phyloP scores from a whole-genome alignment of 2,329 filamentous ascomycete species.

The Scopulariopsis brevicaulis region DNA sequence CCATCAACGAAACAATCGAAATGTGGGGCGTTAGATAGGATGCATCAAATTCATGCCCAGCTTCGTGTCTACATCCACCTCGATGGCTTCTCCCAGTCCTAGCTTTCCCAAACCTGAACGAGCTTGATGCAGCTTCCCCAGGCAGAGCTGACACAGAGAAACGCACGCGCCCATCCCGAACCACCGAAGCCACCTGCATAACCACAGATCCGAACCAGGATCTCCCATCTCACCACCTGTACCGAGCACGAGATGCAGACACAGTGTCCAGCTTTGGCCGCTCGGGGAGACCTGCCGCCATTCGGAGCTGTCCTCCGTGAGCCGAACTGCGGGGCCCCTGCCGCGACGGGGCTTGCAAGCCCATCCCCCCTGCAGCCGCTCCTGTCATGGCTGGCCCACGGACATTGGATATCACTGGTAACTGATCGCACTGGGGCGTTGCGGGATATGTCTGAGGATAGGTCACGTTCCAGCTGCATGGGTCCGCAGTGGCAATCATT shows the following conservation, averaged over 20 bases:
- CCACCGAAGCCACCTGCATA: not conserved
- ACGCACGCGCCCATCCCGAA: not conserved
- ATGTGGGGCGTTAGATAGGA: too few species aligned
- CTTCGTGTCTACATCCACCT: not conserved
- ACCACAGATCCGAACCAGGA: not conserved
- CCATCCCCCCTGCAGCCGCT: too few species aligned
- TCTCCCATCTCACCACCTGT: not conserved
- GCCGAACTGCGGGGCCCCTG: too few species aligned
- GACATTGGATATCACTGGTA: not conserved
- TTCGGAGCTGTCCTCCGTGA: too few species aligned
- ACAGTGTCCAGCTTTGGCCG: too few species aligned
- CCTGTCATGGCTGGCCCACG: not conserved
- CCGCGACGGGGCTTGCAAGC: too few species aligned
- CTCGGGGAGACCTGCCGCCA: too few species aligned
- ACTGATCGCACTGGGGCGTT: not conserved
- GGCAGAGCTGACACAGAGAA: not conserved
- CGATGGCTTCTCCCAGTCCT: not conserved
- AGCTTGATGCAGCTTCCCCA: not conserved
- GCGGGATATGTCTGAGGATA: not conserved
- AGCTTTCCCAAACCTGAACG: not conserved
- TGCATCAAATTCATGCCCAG: not conserved
- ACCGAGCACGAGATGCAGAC: not conserved
- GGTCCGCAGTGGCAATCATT: not conserved
- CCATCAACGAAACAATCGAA: too few species aligned
- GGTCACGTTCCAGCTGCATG: slow-evolving; percentile 3